Evolutionary conservation across 129 eudicot genomes (phyloP), one percentile per base, ranked within the genome.

Genomic region (Heracleum sosnowskyi): DNA sequence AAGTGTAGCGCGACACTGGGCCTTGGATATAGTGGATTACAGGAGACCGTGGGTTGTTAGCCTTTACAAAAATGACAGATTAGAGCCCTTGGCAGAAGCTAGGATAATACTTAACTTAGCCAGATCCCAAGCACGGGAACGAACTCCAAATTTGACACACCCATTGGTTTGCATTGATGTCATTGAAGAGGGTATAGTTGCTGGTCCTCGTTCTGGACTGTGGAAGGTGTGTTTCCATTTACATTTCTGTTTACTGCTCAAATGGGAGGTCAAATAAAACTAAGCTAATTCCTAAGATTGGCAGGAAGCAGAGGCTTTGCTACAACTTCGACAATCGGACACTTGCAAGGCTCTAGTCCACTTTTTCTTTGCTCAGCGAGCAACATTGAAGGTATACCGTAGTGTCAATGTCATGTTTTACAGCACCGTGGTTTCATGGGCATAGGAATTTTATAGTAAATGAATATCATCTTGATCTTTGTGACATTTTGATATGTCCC

Each of bases 281-380:
- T 5, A 53, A 26, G 46, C 33, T 68, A n/a, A 45, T 47, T 7
- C 75, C 44, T 71, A 44, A 53, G 68, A 7, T 53, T 85, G 81
- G 73, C 84, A 90, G 96, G 96, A 90, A 82, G 89, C 90, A 64
- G 85, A 82, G 81, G 89, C 92, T 82, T 79, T 90, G 3, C 80
- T 84, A 28, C 86, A 83, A 83, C 92, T 90, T 76, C 89, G 87
- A 26, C 88, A 80, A 79, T 90, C 96, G 49, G 81, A 80, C 72
- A 88, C 89, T 42, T 88, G 92, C 86, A 86, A 76, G 90, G 83
- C 90, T 75, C 76, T 90, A 73, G 76, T 90, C 75, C 92, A 90
- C 81, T 22, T 90, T 41, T 90, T 90, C 79, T 90, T 90, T 81
- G 86, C 96, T 77, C 87, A 81, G 76, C 81, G 82, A 53, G 81